Evolutionary conservation across 805 yeast species (phyloP).

Genomic region (Kluyveromyces aestuarii): DNA sequence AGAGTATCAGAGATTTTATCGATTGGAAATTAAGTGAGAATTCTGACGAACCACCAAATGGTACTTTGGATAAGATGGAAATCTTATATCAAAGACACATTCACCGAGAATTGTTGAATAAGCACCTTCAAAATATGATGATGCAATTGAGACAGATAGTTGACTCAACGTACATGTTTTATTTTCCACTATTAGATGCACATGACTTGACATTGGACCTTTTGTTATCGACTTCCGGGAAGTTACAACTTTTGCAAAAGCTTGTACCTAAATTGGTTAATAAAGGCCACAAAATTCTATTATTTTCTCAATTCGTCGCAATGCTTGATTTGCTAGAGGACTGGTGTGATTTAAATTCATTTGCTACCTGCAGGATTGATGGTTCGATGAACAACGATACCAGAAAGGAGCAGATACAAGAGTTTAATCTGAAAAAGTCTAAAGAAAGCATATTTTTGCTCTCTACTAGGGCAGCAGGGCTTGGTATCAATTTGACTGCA

Average conservation of each 20-base stretch:
- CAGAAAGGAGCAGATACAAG: slow-evolving; percentile 53
- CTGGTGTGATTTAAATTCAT: slow-evolving; percentile 46
- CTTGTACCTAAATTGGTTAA: slow-evolving; percentile 43
- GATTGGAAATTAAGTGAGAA: slow-evolving; percentile 24
- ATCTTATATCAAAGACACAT: slow-evolving; percentile 25
- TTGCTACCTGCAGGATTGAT: slow-evolving; percentile 55
- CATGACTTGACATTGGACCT: slow-evolving; percentile 33
- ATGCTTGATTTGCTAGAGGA: slow-evolving; percentile 77
- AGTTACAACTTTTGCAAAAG: slow-evolving; percentile 60
- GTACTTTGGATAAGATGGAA: slow-evolving; percentile 17
- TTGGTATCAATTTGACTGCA: slow-evolving; percentile 76
- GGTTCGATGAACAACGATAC: slow-evolving; percentile 62
- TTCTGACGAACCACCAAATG: slow-evolving; percentile 4
- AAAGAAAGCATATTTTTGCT: slow-evolving; percentile 51
- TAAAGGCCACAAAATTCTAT: slow-evolving; percentile 57
- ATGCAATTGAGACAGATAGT: slow-evolving; percentile 84
- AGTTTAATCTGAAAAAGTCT: slow-evolving; percentile 31
- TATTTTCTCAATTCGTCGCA: slow-evolving; percentile 80
- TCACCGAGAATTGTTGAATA: slow-evolving; percentile 36
- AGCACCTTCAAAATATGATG: slow-evolving; percentile 54
- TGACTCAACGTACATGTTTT: slow-evolving; percentile 77
- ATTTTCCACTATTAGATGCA: slow-evolving; percentile 57
- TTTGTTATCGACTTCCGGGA: slow-evolving; percentile 55
- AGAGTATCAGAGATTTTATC: slow-evolving; percentile 36
- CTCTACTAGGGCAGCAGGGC: slow-evolving; percentile 91